A percentile compares a stretch with the other conserved stretches of the same genome.
phyloP scores from a whole-genome alignment of 768 basidiomycete genomes.

The Russula olivacea region DNA sequence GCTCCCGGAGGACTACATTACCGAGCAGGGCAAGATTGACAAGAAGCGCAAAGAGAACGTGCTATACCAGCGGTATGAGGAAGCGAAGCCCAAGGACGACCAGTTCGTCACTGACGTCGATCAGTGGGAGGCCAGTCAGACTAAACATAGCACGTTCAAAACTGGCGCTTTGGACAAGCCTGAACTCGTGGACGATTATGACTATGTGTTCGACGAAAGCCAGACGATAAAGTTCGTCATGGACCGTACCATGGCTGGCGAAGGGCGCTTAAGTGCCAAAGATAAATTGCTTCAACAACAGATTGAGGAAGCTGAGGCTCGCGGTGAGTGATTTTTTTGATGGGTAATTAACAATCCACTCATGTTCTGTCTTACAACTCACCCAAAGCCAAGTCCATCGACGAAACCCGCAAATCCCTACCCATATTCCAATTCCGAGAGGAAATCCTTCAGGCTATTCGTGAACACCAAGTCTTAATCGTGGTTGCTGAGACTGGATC shows the following conservation, averaged over 20 bases:
- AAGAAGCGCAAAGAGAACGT: conserved; percentile 92
- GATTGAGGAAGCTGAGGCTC: conserved; percentile 86
- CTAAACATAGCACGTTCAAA: conserved; percentile 81
- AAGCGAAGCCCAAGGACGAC: conserved; percentile 85
- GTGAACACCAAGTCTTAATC: conserved; percentile 89
- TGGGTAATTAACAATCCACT: conserved; percentile 11
- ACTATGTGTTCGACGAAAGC: conserved; percentile 97
- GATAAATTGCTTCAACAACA: conserved; percentile 81
- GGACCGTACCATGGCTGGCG: conserved; percentile 65
- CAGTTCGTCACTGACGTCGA: conserved; percentile 96
- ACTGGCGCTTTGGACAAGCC: conserved; percentile 89
- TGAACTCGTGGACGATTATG: conserved; percentile 78
- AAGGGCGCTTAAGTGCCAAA: conserved; percentile 68
- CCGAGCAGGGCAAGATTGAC: conserved; percentile 97
- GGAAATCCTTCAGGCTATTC: conserved; percentile 81
- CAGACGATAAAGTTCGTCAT: conserved; percentile 95
- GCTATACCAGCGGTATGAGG: conserved; percentile 91
- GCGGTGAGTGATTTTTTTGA: conserved; percentile 49
- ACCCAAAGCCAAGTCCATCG: conserved; percentile 73
- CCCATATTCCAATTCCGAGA: conserved; percentile 90
- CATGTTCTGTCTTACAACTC: not conserved
- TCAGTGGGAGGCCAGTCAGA: conserved; percentile 94
- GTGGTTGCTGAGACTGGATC: conserved; percentile 99
- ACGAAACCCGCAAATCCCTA: conserved; percentile 87
- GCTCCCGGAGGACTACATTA: conserved; percentile 96